Evolutionary conservation across 2,329 filamentous ascomycete species (phyloP), one percentile per base, ranked within the genome.

Genomic region (Cladosporium sp.): DNA sequence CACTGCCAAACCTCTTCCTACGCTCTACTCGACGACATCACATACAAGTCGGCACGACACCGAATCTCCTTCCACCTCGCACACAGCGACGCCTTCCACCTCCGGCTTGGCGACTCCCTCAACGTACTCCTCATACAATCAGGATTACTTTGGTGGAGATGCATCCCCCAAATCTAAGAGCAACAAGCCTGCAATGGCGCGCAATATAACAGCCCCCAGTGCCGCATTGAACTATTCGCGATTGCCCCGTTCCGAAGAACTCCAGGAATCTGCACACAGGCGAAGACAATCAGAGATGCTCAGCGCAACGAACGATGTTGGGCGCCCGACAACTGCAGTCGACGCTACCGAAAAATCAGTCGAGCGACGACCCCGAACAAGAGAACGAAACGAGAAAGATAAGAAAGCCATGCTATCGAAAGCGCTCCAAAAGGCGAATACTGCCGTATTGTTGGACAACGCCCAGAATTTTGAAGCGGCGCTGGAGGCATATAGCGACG

Each of bases 381-480:
- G 39, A 52, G 73, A 75, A 55, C 65, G 67, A 53, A 64, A 69
- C 43, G 74, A 76, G 52, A 73, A 69, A 58, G 74, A 77, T 59
- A 77, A 97, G 67, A 97, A 96, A 73, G 87, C 85, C 9, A 97
- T 97, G 91, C 78, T 98, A 30, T 95, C 92, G n/a, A 88, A 87
- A 60, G 93, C 93, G 0, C 74, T 98, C 49, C 86, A 95, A 65
- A 95, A 96, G 71, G 93, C 93, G 43, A 96, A 98, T 64, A 92
- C 88, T 11, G 93, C 93, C 18, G 93, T 98, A 20, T 80, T 96
- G 58, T 79, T 98, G 35, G 93, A 98, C 70, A 97, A 96, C 78
- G 90, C 89, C 12, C 88, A 93, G 62, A 95, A 97, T 63, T 92
- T 93, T 55, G 88, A 92, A 66, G 90, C 88, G 35, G 93, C 93